phyloP scores from a whole-genome alignment of 2,329 filamentous ascomycete genomes.

The Fusarium sp. region DNA sequence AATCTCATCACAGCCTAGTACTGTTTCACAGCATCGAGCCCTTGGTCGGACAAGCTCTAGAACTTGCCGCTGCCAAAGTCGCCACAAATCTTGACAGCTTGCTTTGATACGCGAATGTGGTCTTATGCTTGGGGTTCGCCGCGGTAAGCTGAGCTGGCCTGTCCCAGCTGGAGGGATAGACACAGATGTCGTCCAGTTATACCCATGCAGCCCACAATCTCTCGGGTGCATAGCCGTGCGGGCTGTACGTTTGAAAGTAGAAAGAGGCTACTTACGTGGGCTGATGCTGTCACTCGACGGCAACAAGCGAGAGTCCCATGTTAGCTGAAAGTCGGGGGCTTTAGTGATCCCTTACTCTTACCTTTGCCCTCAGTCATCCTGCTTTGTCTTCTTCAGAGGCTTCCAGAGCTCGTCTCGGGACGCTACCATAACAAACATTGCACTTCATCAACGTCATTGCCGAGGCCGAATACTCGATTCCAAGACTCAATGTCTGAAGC shows the following conservation, averaged over 20 bases:
- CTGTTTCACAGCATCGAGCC: not conserved
- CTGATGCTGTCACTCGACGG: constrained; percentile 2
- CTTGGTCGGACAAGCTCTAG: constrained; percentile 1
- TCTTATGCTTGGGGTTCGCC: not conserved
- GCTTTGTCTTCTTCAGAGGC: not conserved
- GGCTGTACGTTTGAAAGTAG: not conserved
- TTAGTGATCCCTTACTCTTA: not conserved
- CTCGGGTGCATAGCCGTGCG: constrained; percentile 7
- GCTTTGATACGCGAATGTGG: not conserved
- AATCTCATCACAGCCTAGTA: not conserved
- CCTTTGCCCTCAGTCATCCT: not conserved
- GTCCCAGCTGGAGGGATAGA: not conserved
- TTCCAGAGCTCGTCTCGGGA: not conserved
- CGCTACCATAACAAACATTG: not conserved
- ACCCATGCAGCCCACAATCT: constrained; percentile 9
- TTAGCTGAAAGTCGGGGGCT: not conserved
- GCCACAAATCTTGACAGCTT: not conserved
- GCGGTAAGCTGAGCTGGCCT: not conserved
- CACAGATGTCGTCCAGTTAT: constrained; percentile 14
- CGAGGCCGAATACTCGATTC: not conserved
- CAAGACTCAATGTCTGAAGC: constrained; percentile 24
- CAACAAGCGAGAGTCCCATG: constrained; percentile 16
- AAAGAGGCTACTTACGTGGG: not conserved
- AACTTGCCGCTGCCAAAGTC: not conserved
- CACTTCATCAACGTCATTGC: not conserved